Base-by-base conservation (phyloP, 208 protist species). In the Polymyxa betae region DNA sequence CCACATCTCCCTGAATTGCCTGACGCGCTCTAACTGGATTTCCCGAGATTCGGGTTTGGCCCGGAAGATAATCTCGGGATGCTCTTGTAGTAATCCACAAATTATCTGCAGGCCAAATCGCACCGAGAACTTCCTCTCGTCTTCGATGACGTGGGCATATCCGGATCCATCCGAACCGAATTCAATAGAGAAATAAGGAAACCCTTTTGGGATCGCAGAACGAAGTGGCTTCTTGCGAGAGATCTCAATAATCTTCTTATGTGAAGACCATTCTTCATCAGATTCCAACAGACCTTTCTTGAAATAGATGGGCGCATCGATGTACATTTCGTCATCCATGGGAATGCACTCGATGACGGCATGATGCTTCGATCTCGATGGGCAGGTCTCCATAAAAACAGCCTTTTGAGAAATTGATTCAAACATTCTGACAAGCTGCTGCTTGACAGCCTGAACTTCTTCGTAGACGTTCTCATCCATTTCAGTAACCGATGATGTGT, bases 21-120 rank as follows among this genome's bases (percentile, higher is more conserved):
- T 40, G 44, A 90, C 90, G 29, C 90, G 60, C 16, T 29, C 1
- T 32, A n/a, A 29, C n/a, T 91, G 60, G n/a, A 54, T 12, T 35
- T 91, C 60, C n/a, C 45, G 40, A 20, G 90, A 38, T 41, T 77
- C 38, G 40, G 16, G 12, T 44, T 91, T 91, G 10, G 90, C 90
- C n/a, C 90, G 12, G 35, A 91, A 68, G 24, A 91, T 32, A 91
- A 91, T 52, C 29, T 89, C 38, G n/a, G 90, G 77, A 12, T 66
- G 78, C 90, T 91, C 68, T 52, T 91, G 20, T 35, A 92, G 91
- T 20, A 92, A 77, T 0, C 91, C 91, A 29, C 90, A 92, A 20
- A 92, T 44, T 12, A 89, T 66, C 88, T 89, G 38, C 12, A 5
- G 88, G 12, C 88, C 88, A 44, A 89, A 89, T 20, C 66, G 12